phyloP scores from a whole-genome alignment of 108 stramenopile genomes.

The Skeletonema marinoi region DNA sequence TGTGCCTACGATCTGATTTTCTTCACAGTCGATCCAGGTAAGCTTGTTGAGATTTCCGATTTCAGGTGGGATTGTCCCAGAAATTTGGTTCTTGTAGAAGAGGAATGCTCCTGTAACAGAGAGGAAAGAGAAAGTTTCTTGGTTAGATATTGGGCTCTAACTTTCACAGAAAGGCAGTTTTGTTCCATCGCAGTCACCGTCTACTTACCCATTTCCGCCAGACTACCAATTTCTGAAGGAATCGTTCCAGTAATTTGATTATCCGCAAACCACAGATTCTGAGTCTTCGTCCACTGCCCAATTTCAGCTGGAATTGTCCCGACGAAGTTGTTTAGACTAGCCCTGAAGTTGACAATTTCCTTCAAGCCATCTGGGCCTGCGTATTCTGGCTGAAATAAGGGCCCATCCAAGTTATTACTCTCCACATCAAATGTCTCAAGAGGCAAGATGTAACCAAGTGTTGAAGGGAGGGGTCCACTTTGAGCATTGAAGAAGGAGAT shows the following conservation, averaged over 20 bases:
- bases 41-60: constrained; percentile 49
- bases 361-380: constrained; percentile 31
- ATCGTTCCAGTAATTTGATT: constrained; percentile 64
- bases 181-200: too few species aligned
- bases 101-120: constrained; percentile 39
- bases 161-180: not conserved
- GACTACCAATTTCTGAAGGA: constrained; percentile 54
- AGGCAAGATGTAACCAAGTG: constrained; percentile 31
- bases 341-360: constrained; percentile 40
- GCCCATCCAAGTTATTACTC: constrained; percentile 46
- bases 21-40: constrained; percentile 39
- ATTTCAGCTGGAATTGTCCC: constrained; percentile 76
- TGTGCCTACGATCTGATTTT: constrained; percentile 44
- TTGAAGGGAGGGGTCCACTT: constrained; percentile 39
- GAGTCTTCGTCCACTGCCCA: constrained; percentile 60
- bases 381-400: constrained; percentile 45
- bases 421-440: constrained; percentile 53
- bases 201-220: constrained; percentile 43
- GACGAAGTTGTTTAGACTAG: constrained; percentile 60
- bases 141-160: not conserved
- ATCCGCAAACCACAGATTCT: constrained; percentile 49
- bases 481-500: constrained; percentile 48
- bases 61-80: constrained; percentile 68
- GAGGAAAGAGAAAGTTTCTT: not conserved
- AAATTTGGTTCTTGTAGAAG: constrained; percentile 45